Evolutionary conservation across 208 protist genomes (phyloP), one percentile per base, ranked within the genome.

Genomic region (Leishmania mexicana): DNA sequence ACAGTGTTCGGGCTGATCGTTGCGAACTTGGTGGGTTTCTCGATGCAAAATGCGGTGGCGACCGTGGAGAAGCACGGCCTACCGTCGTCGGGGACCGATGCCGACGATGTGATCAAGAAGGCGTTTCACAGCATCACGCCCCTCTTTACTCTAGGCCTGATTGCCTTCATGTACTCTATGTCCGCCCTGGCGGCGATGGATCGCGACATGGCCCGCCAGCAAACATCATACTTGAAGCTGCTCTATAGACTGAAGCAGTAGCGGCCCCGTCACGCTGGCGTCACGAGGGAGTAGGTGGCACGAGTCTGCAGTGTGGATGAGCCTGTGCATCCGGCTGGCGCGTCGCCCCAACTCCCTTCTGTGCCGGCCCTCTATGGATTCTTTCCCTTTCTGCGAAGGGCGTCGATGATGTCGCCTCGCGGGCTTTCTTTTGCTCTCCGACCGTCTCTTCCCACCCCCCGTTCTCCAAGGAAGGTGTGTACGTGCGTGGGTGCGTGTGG

Each of bases 11-110:
- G 83, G 15, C 79, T 97, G 35, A 87, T 94, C 62, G 68, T 90
- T 11, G 86, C 91, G 7, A 97, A 97, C 64, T 81, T 95, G 38
- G 83, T 95, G 13, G 76, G 76, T 31, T 80, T 80, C 65, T 80
- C 76, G 49, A 80, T 80, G 76, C 76, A 80, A 28, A 80, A 80
- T 17, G 38, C n/a, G 1, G n/a, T 21, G 5, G 40, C 38, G 8
- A 58, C 28, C 3, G n/a, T 40, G 10, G 65, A 31, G 21, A 74
- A 68, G 67, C 7, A n/a, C 57, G 57, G 57, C 24, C 17, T n/a
- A 62, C 17, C 57, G 57, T 21, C 24, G 57, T 7, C 57, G 35
- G 4, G 62, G 24, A 53, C 67, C 11, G 73, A 83, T 1, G 72
- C 79, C 3, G 79, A 83, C 31, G 10, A 38, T 1, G 58, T 31